Evolutionary conservation across 768 basidiomycete genomes (phyloP).

Genomic region (Leucosporidium yakuticum): DNA sequence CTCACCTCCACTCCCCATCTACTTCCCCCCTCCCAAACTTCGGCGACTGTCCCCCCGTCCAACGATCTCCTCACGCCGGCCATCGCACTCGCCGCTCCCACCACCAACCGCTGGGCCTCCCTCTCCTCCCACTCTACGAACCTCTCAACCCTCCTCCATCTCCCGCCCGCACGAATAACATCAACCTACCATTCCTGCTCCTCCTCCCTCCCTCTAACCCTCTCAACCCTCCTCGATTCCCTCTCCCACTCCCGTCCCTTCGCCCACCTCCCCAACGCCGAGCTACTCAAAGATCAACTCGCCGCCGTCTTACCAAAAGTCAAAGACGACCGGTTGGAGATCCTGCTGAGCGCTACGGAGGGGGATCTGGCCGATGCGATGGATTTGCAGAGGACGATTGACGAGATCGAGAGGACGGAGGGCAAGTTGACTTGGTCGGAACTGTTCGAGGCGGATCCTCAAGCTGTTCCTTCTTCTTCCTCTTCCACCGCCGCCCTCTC

Average conservation of each 20-base stretch:
- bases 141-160: constrained; percentile 21
- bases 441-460: constrained; percentile 10
- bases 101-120: constrained; percentile 27
- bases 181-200: constrained; percentile 13
- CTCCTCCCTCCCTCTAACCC: constrained; percentile 20
- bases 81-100: constrained; percentile 7
- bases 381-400: constrained; percentile 31
- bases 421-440: constrained; percentile 23
- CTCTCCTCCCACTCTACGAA: constrained; percentile 20
- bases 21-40: neutral
- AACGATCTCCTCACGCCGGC: neutral
- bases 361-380: constrained; percentile 36
- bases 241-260: constrained; percentile 14
- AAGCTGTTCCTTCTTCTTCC: neutral
- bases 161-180: constrained; percentile 12
- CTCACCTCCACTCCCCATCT: constrained; percentile 20
- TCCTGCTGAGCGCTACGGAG: constrained; percentile 28
- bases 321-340: constrained; percentile 17
- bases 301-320: constrained; percentile 10
- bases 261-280: neutral
- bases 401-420: constrained; percentile 8
- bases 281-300: neutral
- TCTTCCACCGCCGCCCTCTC: neutral
- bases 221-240: constrained; percentile 15
- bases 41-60: neutral